Evolutionary conservation across 2,329 filamentous ascomycete genomes (phyloP).

Genomic region (Penicillium psychrosexuale): DNA sequence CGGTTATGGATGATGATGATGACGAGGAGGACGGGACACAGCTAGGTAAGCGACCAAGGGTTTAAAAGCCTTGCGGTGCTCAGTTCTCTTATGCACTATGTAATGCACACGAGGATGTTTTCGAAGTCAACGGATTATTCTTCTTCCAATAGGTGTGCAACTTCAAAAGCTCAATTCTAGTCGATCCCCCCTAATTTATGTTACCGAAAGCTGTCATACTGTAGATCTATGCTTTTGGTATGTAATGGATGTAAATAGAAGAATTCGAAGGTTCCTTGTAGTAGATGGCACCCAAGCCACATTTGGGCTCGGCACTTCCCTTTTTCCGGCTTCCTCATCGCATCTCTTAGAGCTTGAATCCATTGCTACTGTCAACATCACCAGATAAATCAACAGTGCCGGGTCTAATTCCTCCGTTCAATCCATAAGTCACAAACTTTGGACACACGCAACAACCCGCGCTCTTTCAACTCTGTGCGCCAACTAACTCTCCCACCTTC

Average conservation of each 20-base stretch:
- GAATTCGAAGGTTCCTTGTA: neutral
- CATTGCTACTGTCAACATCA: constrained; percentile 12
- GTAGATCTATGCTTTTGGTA: neutral
- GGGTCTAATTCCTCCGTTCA: neutral
- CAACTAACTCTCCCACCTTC: constrained; percentile 22
- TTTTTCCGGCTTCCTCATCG: constrained; percentile 25
- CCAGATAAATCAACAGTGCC: constrained; percentile 6
- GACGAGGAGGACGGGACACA: constrained; percentile 25
- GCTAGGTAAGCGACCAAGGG: constrained; percentile 34
- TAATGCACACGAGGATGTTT: neutral
- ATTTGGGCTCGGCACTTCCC: constrained; percentile 18
- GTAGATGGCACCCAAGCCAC: neutral
- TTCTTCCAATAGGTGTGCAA: neutral
- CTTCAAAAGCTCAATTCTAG: neutral
- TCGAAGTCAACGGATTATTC: neutral
- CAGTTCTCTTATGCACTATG: constrained; percentile 2
- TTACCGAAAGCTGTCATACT: neutral
- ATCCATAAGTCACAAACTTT: neutral
- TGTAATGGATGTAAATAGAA: neutral
- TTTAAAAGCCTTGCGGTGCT: constrained; percentile 14
- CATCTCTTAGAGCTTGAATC: constrained; percentile 23
- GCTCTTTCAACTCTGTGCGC: constrained; percentile 4
- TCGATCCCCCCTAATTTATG: neutral
- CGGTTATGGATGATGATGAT: constrained; percentile 25
- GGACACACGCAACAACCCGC: constrained; percentile 4